A percentile compares a stretch with the other conserved stretches of the same genome.
Conservation (phyloP, 768 basidiomycete genomes). For the Mrakia blollopis region DNA sequence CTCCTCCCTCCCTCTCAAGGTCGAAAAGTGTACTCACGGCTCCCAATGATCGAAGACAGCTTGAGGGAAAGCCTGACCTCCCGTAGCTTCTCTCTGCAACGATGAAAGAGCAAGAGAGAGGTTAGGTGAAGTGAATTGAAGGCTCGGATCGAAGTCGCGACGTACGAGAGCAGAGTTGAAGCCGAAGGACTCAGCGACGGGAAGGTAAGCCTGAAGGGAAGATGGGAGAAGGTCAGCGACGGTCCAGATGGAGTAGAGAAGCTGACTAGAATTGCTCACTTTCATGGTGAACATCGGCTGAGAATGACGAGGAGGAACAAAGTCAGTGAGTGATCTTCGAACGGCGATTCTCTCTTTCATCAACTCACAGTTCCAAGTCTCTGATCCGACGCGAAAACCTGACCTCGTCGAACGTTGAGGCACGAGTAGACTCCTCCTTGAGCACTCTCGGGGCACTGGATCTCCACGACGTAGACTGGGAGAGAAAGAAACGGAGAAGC, state of each 20-base stretch:
- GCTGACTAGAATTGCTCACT: conserved; percentile 33
- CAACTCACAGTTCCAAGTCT: conserved; percentile 64
- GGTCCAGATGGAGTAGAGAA: neutral
- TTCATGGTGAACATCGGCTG: conserved; percentile 96
- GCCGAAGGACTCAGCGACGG: conserved; percentile 59
- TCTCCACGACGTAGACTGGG: conserved; percentile 62
- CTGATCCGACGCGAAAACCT: conserved; percentile 97
- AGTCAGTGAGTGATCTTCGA: neutral
- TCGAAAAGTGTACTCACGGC: conserved; percentile 17
- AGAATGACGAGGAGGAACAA: conserved; percentile 51
- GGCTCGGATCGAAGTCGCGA: too few relatives aligned
- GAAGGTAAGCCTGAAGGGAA: conserved; percentile 53
- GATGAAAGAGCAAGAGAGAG: too few relatives aligned
- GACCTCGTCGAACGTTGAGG: conserved; percentile 89
- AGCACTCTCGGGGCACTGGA: conserved; percentile 94
- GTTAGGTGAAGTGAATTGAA: too few relatives aligned
- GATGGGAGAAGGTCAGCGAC: neutral
- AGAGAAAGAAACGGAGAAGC: neutral
- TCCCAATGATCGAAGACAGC: conserved; percentile 55
- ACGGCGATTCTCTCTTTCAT: neutral
- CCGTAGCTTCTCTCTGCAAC: conserved; percentile 65
- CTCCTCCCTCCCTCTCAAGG: conserved; percentile 26
- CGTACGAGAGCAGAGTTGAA: conserved; percentile 82
- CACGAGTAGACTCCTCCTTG: conserved; percentile 93
- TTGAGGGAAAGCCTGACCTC: conserved; percentile 98